Evolutionary conservation across 2,329 filamentous ascomycete species (phyloP).

Genomic region (Xylaria arbuscula): DNA sequence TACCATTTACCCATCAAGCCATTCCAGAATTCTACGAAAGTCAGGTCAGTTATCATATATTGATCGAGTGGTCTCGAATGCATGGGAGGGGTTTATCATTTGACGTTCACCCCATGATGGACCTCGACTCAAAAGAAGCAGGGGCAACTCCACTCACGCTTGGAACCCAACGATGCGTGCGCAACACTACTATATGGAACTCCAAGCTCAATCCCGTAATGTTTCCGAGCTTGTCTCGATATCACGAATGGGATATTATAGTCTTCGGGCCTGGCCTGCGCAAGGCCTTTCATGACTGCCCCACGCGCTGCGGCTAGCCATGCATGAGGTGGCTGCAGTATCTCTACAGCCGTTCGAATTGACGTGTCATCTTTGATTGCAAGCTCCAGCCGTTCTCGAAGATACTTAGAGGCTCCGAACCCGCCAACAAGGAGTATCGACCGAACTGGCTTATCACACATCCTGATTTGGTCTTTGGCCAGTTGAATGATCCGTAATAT

Average conservation of each 20-base stretch:
- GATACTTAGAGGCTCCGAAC: conserved; percentile 59
- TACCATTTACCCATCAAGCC: conserved; percentile 29
- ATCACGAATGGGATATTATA: conserved; percentile 54
- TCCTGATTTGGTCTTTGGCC: conserved; percentile 57
- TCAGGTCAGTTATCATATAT: neutral
- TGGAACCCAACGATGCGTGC: conserved; percentile 28
- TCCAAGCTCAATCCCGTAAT: conserved; percentile 54
- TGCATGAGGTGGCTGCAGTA: conserved; percentile 61
- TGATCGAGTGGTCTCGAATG: neutral
- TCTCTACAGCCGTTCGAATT: conserved; percentile 52
- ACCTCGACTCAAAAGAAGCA: neutral
- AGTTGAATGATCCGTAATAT: conserved; percentile 57
- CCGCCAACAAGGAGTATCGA: conserved; percentile 62
- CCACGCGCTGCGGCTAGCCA: conserved; percentile 65
- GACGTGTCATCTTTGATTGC: conserved; percentile 42
- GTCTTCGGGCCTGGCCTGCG: conserved; percentile 50
- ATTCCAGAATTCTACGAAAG: conserved; percentile 27
- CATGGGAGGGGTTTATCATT: neutral
- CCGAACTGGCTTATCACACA: conserved; percentile 56
- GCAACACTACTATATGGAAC: conserved; percentile 17
- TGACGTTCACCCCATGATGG: neutral
- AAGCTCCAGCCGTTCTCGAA: conserved; percentile 54
- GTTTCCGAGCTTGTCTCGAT: conserved; percentile 57
- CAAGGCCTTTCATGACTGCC: conserved; percentile 61
- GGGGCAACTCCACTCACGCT: neutral